Evolutionary conservation across 2,329 filamentous ascomycete species (phyloP), one percentile per base, ranked within the genome.

Genomic region (Neofusicoccum cordaticola): DNA sequence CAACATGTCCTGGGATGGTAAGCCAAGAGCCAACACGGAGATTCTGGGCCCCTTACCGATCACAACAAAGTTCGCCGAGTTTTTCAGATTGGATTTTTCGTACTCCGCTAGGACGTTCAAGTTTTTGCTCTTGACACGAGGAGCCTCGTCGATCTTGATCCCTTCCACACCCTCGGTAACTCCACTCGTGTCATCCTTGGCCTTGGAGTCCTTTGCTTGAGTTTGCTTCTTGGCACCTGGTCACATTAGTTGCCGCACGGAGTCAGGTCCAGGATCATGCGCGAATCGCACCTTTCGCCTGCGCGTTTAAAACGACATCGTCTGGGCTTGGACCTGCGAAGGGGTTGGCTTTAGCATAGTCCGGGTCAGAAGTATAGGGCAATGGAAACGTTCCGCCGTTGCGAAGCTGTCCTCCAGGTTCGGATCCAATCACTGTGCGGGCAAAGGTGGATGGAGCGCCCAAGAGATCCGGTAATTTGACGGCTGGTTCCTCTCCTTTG

Each of bases 271-370:
- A 19, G 48, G 67, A 66, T 75, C 70, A 73, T 60, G 56, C 27
- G 56, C 42, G 56, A 31, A 48, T 60, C 56, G n/a, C 56, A 60
- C 80, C 77, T 74, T 81, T 81, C 65, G 77, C 72, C 83, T 97
- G 94, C 70, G 93, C 94, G 77, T 89, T 87, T 68, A 92, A 84
- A 72, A 97, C 91, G 73, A 95, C 81, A 77, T 97, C 93, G 81
- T 98, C 93, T 70, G 93, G 93, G 79, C 93, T 97, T 63, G 94
- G 93, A 75, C 88, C 87, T 82, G 89, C 83, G 80, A 97, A 97
- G 66, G 88, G 86, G 73, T 87, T 81, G 72, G 82, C 71, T 73
- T 78, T 82, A 73, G 75, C 82, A 63, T 74, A 73, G 19, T 70
- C 69, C 56, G 70, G 69, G 64, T 71, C 69, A 9, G 37, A 51